phyloP scores from a whole-genome alignment of 2,329 filamentous ascomycete species.

The Ceratocystis cacaofunesta region DNA sequence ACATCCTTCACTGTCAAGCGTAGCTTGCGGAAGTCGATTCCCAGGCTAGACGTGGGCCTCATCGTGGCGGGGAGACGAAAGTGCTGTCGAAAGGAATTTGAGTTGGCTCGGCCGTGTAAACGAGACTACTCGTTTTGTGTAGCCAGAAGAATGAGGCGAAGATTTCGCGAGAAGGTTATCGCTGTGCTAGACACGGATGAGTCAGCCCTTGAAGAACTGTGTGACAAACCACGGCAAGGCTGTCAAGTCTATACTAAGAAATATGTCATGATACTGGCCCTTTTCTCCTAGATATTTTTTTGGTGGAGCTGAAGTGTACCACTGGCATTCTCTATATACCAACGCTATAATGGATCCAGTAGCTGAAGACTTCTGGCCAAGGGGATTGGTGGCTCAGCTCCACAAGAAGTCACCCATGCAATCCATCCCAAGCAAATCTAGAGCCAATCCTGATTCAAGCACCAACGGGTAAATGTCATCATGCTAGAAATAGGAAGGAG shows the following conservation, averaged over 20 bases:
- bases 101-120: neutral
- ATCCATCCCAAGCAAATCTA: neutral
- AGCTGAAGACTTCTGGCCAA: neutral
- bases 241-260: neutral
- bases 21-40: constrained; percentile 55
- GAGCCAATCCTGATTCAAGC: neutral
- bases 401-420: neutral
- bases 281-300: neutral
- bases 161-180: neutral
- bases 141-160: neutral
- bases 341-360: neutral
- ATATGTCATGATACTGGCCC: neutral
- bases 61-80: constrained; percentile 29
- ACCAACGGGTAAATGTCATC: neutral
- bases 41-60: constrained; percentile 54
- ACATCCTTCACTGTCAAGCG: constrained; percentile 84
- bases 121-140: neutral
- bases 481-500: neutral
- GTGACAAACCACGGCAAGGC: neutral
- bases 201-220: neutral
- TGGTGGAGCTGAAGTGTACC: neutral
- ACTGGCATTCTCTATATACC: neutral
- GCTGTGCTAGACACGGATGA: too few species aligned
- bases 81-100: neutral
- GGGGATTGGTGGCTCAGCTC: constrained; percentile 1